Conservation (phyloP, 352 stramenopile species). For the Globisporangium paddicum region DNA sequence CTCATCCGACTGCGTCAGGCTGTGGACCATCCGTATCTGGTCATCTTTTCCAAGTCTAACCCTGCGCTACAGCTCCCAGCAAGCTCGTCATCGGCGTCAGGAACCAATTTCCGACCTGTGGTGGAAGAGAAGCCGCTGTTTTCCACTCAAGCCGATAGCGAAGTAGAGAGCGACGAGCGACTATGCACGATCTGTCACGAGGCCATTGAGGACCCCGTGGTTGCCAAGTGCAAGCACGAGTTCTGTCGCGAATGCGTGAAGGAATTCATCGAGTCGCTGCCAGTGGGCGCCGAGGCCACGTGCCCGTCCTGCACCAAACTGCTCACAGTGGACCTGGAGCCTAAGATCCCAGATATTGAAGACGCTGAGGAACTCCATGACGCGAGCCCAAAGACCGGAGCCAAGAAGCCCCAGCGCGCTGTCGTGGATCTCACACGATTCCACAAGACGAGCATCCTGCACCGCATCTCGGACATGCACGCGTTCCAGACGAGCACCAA, state of each 20-base stretch:
- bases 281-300: slow-evolving; percentile 39
- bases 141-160: slow-evolving; percentile 13
- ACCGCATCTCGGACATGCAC: slow-evolving; percentile 52
- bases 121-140: slow-evolving; percentile 66
- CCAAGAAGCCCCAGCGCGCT: slow-evolving; percentile 13
- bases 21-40: slow-evolving; percentile 98
- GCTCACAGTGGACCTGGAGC: slow-evolving; percentile 81
- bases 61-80: slow-evolving; percentile 64
- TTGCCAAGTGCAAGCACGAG: slow-evolving; percentile 84
- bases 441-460: slow-evolving; percentile 68
- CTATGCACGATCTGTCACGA: slow-evolving; percentile 93
- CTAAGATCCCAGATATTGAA: slow-evolving; percentile 13
- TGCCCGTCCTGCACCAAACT: slow-evolving; percentile 82
- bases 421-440: slow-evolving; percentile 54
- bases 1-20: slow-evolving; percentile 97
- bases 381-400: slow-evolving; percentile 6
- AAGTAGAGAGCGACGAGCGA: slow-evolving; percentile 22
- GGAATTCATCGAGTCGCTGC: slow-evolving; percentile 76
- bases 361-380: slow-evolving; percentile 13
- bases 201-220: slow-evolving; percentile 85
- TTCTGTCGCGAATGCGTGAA: slow-evolving; percentile 91
- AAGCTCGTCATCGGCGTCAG: background rate
- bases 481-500: slow-evolving; percentile 93
- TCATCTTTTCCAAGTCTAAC: slow-evolving; percentile 88
- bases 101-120: slow-evolving; percentile 26